A percentile compares a stretch with the other conserved stretches of the same genome.
Evolutionary conservation across 148 eudicot species (phyloP).

Genomic region (Nepenthes mirabilis): DNA sequence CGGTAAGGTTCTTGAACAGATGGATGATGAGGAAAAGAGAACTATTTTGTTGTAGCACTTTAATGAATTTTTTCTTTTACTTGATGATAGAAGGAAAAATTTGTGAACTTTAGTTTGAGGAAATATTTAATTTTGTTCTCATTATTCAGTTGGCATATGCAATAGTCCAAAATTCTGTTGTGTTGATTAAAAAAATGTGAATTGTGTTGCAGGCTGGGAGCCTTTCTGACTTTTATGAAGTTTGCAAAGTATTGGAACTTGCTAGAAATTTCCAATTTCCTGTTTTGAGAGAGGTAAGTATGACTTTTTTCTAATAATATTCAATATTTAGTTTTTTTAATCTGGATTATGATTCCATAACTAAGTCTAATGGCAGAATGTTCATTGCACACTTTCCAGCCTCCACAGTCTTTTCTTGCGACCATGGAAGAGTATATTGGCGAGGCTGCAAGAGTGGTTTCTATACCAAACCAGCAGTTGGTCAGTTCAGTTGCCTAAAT

Average conservation of each 20-base stretch:
- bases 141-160: too few species aligned
- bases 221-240: conserved; percentile 91
- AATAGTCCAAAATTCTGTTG: not conserved
- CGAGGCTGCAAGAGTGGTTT: conserved; percentile 90
- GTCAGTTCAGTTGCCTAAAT: too few species aligned
- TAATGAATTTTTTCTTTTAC: too few species aligned
- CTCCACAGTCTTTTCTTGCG: conserved; percentile 33
- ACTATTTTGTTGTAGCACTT: too few species aligned
- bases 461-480: too few species aligned
- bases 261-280: conserved; percentile 98
- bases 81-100: too few species aligned
- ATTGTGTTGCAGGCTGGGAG: conserved; percentile 46
- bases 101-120: too few species aligned
- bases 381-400: conserved; percentile 34
- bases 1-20: too few species aligned
- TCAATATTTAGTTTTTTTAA: not conserved
- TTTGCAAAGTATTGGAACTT: conserved; percentile 91
- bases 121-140: too few species aligned
- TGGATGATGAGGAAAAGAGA: too few species aligned
- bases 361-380: conserved; percentile 8
- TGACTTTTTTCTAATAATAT: too few species aligned
- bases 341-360: not conserved
- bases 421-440: conserved; percentile 96
- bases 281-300: conserved; percentile 66
- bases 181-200: not conserved